A percentile compares a stretch with the other conserved stretches of the same genome.
Conservation (phyloP, 371 early-diverging fungal species). For the Saksenaea oblongispora region DNA sequence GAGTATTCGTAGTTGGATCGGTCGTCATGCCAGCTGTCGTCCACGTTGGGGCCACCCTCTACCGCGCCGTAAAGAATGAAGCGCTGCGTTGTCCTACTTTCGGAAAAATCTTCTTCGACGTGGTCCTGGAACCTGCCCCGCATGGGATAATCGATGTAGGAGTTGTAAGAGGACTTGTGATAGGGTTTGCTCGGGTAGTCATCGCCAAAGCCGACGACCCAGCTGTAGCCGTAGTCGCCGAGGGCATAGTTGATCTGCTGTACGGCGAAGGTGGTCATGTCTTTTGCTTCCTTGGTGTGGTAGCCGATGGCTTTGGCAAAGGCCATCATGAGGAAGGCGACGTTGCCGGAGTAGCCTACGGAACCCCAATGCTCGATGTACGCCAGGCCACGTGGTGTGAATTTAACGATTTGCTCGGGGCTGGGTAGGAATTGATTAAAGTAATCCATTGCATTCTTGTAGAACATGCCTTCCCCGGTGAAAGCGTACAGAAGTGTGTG, state of each 20-base stretch:
- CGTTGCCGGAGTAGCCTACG: slow-evolving; percentile 54
- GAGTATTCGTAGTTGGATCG: slow-evolving; percentile 55
- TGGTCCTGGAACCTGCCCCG: slow-evolving; percentile 47
- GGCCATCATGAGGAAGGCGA: slow-evolving; percentile 53
- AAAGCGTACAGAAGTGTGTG: slow-evolving; percentile 47
- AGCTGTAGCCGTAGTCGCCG: slow-evolving; percentile 59
- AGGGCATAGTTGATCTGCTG: slow-evolving; percentile 63
- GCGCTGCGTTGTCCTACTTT: slow-evolving; percentile 40
- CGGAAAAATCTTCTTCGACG: slow-evolving; percentile 51
- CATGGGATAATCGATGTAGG: slow-evolving; percentile 58
- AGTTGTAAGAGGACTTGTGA: slow-evolving; percentile 60
- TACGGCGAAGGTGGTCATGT: slow-evolving; percentile 47
- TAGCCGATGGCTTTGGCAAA: slow-evolving; percentile 50
- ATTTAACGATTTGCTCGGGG: slow-evolving; percentile 42
- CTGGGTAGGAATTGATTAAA: slow-evolving; percentile 52
- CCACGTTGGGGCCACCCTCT: slow-evolving; percentile 53
- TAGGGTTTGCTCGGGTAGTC: slow-evolving; percentile 55
- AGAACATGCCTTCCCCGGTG: slow-evolving; percentile 47
- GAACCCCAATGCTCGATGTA: slow-evolving; percentile 61
- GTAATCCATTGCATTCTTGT: slow-evolving; percentile 50
- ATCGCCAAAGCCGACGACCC: slow-evolving; percentile 60
- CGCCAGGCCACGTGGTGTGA: slow-evolving; percentile 59
- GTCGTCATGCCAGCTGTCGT: slow-evolving; percentile 59
- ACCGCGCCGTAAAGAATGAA: slow-evolving; percentile 61
- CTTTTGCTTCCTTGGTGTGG: slow-evolving; percentile 27